A percentile compares a stretch with the other conserved stretches of the same genome.
These are phyloP conservation scores for Penicillium crystallinum DNA, from an alignment of 495 filamentous ascomycete species.

Conservation along the genomic window DNA sequence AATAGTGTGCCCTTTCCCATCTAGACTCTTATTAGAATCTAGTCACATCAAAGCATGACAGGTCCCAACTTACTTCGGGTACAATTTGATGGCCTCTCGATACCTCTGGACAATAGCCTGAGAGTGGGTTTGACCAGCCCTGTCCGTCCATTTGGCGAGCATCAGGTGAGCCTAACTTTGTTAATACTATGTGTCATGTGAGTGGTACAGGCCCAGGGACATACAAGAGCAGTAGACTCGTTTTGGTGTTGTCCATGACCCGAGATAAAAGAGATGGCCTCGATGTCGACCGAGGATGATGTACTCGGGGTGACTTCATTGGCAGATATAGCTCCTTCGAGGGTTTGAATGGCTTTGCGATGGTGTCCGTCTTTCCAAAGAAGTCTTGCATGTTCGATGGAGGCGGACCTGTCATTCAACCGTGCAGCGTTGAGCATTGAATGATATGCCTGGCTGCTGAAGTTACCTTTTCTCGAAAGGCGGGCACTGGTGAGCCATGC, in stretches of 20 bases:
- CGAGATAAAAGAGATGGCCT: slow-evolving; percentile 26
- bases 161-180: slow-evolving; percentile 62
- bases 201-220: background rate
- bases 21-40: slow-evolving; percentile 28
- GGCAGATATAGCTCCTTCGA: slow-evolving; percentile 75
- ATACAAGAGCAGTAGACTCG: slow-evolving; percentile 41
- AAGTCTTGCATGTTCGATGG: slow-evolving; percentile 85
- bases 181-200: background rate
- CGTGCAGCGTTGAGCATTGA: slow-evolving; percentile 84
- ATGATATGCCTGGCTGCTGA: slow-evolving; percentile 82
- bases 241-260: slow-evolving; percentile 42
- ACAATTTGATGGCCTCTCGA: slow-evolving; percentile 57
- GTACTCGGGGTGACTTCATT: slow-evolving; percentile 58
- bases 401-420: slow-evolving; percentile 77
- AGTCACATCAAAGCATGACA: background rate
- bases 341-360: slow-evolving; percentile 85
- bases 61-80: slow-evolving; percentile 27
- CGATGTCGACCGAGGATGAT: slow-evolving; percentile 39
- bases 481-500: slow-evolving; percentile 83
- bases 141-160: slow-evolving; percentile 94
- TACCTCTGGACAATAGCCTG: slow-evolving; percentile 72
- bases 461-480: slow-evolving; percentile 78
- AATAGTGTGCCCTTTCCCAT: slow-evolving; percentile 97
- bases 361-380: slow-evolving; percentile 95
- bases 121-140: slow-evolving; percentile 82